Evolutionary conservation across 2,329 filamentous ascomycete genomes (phyloP).

Genomic region (Macrophomina phaseolina): DNA sequence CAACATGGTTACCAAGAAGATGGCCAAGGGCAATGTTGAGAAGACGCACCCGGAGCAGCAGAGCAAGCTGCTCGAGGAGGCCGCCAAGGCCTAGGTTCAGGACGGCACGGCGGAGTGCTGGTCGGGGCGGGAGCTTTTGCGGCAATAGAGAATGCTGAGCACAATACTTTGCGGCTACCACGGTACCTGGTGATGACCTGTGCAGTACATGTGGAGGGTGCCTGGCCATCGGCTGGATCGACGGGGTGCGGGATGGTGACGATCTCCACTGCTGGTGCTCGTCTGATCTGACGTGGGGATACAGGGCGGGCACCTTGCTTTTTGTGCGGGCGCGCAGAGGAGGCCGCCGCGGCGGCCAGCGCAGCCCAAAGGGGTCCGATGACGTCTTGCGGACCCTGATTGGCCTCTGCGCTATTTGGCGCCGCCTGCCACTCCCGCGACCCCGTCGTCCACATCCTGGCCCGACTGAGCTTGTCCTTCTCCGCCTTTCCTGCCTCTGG

Average conservation of each 20-base stretch:
- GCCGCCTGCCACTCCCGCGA: constrained; percentile 18
- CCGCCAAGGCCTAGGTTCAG: constrained; percentile 31
- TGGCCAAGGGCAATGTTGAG: constrained; percentile 49
- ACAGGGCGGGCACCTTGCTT: constrained; percentile 11
- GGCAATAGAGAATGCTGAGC: constrained; percentile 6
- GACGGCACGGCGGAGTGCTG: not conserved
- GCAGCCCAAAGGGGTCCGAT: not conserved
- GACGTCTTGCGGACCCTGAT: constrained; percentile 23
- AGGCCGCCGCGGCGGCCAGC: not conserved
- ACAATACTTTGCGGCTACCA: not conserved
- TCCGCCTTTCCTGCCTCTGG: constrained; percentile 15
- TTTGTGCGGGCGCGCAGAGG: not conserved
- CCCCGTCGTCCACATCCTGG: constrained; percentile 16
- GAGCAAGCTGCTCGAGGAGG: constrained; percentile 39
- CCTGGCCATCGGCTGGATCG: constrained; percentile 10
- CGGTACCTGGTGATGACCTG: not conserved
- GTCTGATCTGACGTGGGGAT: constrained; percentile 12
- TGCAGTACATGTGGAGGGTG: not conserved
- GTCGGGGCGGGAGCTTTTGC: not conserved
- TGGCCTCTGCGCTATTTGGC: not conserved
- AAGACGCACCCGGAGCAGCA: constrained; percentile 49
- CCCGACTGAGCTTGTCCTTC: constrained; percentile 9
- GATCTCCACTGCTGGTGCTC: not conserved
- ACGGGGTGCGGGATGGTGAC: constrained; percentile 7
- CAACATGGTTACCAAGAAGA: constrained; percentile 51